Conservation (phyloP, 257 asterid genomes). For the Petrea volubilis region DNA sequence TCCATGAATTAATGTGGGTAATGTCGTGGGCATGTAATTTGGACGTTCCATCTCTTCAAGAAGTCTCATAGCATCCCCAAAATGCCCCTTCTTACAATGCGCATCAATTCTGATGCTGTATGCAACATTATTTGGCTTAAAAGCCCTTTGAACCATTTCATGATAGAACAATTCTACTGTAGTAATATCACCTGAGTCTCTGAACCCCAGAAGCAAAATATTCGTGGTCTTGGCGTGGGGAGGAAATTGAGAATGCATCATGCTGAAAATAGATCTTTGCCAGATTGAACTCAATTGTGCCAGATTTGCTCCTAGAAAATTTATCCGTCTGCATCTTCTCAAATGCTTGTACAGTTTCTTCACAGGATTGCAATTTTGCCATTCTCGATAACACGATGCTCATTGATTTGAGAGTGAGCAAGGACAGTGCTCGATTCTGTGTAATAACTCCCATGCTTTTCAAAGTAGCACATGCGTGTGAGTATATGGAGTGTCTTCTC, state of each 20-base stretch:
- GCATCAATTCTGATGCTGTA: conserved; percentile 70
- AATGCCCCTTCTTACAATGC: conserved; percentile 69
- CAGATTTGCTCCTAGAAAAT: conserved; percentile 50
- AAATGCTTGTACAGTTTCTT: conserved; percentile 76
- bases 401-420: conserved; percentile 82
- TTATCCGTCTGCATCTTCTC: conserved; percentile 71
- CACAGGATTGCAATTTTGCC: conserved; percentile 73
- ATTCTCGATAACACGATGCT: conserved; percentile 84
- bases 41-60: conserved; percentile 69
- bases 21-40: conserved; percentile 58
- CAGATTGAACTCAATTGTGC: conserved; percentile 73
- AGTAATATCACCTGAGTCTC: conserved; percentile 77
- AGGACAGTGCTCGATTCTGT: conserved; percentile 54
- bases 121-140: conserved; percentile 64
- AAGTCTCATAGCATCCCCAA: conserved; percentile 78
- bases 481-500: conserved; percentile 91
- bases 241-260: conserved; percentile 58
- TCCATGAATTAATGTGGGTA: conserved; percentile 86
- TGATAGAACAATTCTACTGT: conserved; percentile 87
- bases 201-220: conserved; percentile 84
- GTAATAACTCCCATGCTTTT: conserved; percentile 82
- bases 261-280: conserved; percentile 78
- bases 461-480: conserved; percentile 84
- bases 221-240: conserved; percentile 85
- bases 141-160: conserved; percentile 87